Evolutionary conservation across 164 flowering plant genomes (phyloP), one percentile per base, ranked within the genome.

Genomic region (Taxillus chinensis): DNA sequence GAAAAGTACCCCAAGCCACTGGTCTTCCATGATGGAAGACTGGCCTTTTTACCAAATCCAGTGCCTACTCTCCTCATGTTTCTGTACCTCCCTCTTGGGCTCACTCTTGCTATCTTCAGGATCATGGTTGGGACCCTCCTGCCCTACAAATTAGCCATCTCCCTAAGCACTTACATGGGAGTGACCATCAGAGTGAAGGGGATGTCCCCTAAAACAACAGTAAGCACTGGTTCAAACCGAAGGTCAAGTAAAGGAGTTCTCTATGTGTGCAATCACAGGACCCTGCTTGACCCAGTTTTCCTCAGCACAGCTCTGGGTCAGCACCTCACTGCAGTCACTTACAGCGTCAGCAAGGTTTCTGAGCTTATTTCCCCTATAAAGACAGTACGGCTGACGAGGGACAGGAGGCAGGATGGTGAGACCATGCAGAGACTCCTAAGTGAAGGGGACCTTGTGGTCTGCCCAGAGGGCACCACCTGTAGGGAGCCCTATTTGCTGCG

Each of bases 391-490:
- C 55, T 92, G 61, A 81, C 82, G 7, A 76, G 96, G 57, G 83
- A 92, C 68, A 67, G 96, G 45, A 55, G 62, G 5, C 61, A 65
- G 52, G 96, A 92, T 54, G 81, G 80, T 0, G 80, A 72, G 13
- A 82, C 78, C 4, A 92, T 89, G 90, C 70, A 77, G 66, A 79
- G 40, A 17, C 40, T 87, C 17, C 67, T 89, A 8, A 66, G 75
- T 10, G 83, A 87, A 73, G 98, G 95, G 0, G 96, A 92, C 51
- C 51, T 92, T 7, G 92, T 84, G 70, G 92, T 92, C 0, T 89
- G 96, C 61, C 98, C 98, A 3, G 98, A 92, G 73, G 98, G 98
- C 13, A 92, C 98, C 16, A 89, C 98, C 9, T 92, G 98, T 55
- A 77, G 98, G 45, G 95, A 87, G 77, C 98, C 98, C 0, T 92